Evolutionary conservation across 495 filamentous ascomycete genomes (phyloP).

Genomic region (Cenococcum geophilum): DNA sequence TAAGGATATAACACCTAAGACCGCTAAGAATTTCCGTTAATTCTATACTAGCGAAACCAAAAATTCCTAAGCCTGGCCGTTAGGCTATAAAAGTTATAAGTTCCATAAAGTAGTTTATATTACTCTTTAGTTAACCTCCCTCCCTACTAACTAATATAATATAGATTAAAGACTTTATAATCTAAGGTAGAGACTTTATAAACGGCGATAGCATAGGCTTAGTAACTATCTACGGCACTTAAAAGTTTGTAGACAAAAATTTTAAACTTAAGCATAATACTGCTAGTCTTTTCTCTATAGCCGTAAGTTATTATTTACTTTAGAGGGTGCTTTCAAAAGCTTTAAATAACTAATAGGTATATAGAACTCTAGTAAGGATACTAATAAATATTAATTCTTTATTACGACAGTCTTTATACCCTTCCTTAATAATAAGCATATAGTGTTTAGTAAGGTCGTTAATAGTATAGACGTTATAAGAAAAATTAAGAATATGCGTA

Average conservation of each 20-base stretch:
- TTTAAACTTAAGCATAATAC: conserved; percentile 72
- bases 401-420: conserved; percentile 81
- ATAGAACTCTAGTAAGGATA: conserved; percentile 86
- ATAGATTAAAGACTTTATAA: conserved; percentile 95
- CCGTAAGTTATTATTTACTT: conserved; percentile 52
- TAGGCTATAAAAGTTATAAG: conserved; percentile 85
- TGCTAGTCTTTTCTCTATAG: conserved; percentile 84
- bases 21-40: conserved; percentile 94
- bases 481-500: conserved; percentile 87
- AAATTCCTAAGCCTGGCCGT: conserved; percentile 61
- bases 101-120: conserved; percentile 85
- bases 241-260: conserved; percentile 77
- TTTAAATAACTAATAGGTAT: not conserved
- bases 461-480: conserved; percentile 82
- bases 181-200: conserved; percentile 93
- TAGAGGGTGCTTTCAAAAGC: not conserved
- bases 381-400: conserved; percentile 96
- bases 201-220: conserved; percentile 89
- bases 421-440: conserved; percentile 87
- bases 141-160: conserved; percentile 1
- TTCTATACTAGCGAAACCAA: conserved; percentile 95
- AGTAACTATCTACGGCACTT: conserved; percentile 24
- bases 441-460: conserved; percentile 88
- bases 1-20: conserved; percentile 72
- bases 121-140: not conserved